These are phyloP conservation scores for Ploettnerulaceae sp. DNA, from an alignment of 2,329 filamentous ascomycete species.

Conservation along the genomic window DNA sequence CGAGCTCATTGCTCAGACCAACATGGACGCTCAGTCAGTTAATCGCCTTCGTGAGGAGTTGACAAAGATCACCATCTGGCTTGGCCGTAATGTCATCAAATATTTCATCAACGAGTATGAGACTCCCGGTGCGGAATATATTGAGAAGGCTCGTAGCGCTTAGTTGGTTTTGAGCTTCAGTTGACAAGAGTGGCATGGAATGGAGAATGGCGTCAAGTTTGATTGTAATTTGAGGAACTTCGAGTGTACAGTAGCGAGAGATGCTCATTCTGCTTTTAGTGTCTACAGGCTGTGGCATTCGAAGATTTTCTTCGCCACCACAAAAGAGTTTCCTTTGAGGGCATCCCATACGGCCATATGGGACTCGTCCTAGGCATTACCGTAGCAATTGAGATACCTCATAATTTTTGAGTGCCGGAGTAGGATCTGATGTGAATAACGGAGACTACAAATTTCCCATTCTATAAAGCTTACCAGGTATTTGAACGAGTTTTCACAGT, in stretches of 20 bases:
- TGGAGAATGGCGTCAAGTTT: constrained; percentile 28
- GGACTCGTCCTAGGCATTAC: no score
- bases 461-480: no score
- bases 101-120: constrained; percentile 80
- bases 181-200: constrained; percentile 9
- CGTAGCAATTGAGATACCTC: no score
- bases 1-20: constrained; percentile 92
- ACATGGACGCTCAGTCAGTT: constrained; percentile 92
- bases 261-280: neutral
- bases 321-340: no score
- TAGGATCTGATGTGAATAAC: no score
- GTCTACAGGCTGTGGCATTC: no score
- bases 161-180: constrained; percentile 13
- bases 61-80: constrained; percentile 78
- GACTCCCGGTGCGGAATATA: constrained; percentile 64
- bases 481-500: no score
- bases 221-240: constrained; percentile 5
- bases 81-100: constrained; percentile 62
- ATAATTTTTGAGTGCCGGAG: no score
- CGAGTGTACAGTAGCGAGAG: neutral
- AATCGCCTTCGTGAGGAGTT: constrained; percentile 86
- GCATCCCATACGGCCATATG: no score
- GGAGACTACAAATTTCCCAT: no score
- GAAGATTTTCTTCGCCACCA: no score
- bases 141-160: constrained; percentile 53